These are phyloP conservation scores for Solanum gandarillasii DNA, from an alignment of 257 asterid species.

Conservation along the genomic window DNA sequence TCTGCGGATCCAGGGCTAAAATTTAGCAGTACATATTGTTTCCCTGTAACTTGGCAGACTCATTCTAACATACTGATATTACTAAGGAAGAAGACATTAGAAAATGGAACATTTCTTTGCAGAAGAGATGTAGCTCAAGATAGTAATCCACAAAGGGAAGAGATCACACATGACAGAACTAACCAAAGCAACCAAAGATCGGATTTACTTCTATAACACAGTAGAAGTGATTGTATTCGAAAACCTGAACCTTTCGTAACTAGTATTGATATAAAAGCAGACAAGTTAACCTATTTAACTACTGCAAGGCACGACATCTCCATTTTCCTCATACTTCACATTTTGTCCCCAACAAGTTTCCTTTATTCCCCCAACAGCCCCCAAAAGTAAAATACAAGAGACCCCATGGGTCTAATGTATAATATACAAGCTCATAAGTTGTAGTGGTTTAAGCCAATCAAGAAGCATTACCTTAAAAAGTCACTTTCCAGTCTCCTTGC, in stretches of 20 bases:
- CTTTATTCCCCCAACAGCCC: background rate
- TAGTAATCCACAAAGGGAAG: background rate
- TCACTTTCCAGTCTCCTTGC: constrained; percentile 44
- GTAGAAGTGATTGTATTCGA: background rate
- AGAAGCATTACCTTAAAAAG: constrained; percentile 31
- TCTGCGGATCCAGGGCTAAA: background rate
- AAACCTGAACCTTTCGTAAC: background rate
- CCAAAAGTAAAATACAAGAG: background rate
- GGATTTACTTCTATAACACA: background rate
- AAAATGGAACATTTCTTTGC: background rate
- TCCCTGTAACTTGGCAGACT: background rate
- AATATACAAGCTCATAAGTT: background rate
- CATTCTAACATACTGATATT: background rate
- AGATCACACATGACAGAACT: background rate
- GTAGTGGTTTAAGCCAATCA: background rate
- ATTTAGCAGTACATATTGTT: background rate
- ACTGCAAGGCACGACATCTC: background rate
- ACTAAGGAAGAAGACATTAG: background rate
- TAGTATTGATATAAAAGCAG: background rate
- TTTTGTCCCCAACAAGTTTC: background rate
- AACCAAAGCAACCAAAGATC: background rate
- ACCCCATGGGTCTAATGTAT: background rate
- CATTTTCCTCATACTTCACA: background rate
- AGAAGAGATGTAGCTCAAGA: background rate
- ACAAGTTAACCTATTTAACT: background rate